A percentile compares a stretch with the other conserved stretches of the same genome.
These are phyloP conservation scores for Grigorovia transvaalensis DNA, from an alignment of 805 yeast species.

Conservation along the genomic window DNA sequence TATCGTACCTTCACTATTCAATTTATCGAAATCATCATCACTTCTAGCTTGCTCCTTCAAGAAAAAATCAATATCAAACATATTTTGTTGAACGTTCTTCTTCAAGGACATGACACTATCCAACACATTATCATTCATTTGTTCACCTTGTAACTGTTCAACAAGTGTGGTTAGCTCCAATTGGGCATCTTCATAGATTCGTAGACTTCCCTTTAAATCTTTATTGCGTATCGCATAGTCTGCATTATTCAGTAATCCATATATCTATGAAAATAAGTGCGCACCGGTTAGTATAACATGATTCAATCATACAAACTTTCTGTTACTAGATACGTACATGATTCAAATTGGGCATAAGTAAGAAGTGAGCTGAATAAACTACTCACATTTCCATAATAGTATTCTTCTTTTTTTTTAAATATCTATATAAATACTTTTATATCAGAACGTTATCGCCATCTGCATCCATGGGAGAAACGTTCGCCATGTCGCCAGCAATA, in stretches of 20 bases:
- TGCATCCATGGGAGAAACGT: conserved; percentile 14
- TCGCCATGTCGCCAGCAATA: conserved; percentile 17
- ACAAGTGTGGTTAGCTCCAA: conserved; percentile 5
- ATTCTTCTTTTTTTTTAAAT: not conserved
- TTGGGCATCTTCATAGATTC: conserved; percentile 4
- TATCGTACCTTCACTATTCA: not conserved
- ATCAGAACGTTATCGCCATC: conserved; percentile 20
- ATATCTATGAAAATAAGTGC: conserved; percentile 16
- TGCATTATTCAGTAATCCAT: conserved; percentile 42
- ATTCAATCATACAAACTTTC: not conserved
- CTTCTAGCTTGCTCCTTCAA: conserved; percentile 6
- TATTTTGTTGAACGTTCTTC: conserved; percentile 26
- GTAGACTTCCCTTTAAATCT: conserved; percentile 21
- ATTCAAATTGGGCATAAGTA: not conserved
- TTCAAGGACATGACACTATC: conserved; percentile 19
- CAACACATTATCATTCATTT: conserved; percentile 20
- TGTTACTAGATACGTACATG: not conserved
- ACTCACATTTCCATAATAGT: not conserved
- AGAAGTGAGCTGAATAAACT: not conserved
- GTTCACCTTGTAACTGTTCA: conserved; percentile 4
- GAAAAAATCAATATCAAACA: conserved; percentile 23
- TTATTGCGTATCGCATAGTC: conserved; percentile 37
- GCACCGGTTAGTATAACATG: not conserved
- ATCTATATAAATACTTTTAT: not conserved
- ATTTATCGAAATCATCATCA: not conserved